A percentile compares a stretch with the other conserved stretches of the same genome.
phyloP scores from a whole-genome alignment of 352 stramenopile genomes.

The Phytopythium delawarense region DNA sequence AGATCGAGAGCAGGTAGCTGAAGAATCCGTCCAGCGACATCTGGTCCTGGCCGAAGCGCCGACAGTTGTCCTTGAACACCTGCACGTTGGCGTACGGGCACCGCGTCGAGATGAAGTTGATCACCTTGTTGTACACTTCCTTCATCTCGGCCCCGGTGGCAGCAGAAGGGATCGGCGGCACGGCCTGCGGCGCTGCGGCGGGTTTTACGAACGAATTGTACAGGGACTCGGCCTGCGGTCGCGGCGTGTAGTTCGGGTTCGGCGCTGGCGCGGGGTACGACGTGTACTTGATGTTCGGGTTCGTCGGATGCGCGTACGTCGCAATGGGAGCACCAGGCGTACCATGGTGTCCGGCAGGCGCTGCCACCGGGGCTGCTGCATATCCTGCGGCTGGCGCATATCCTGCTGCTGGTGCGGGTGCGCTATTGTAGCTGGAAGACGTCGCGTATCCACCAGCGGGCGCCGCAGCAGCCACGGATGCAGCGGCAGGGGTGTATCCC shows the following conservation, averaged over 20 bases:
- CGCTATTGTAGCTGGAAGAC: neutral
- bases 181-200: constrained; percentile 25
- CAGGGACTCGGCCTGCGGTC: constrained; percentile 29
- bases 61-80: constrained; percentile 87
- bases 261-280: constrained; percentile 49
- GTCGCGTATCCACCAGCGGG: constrained; percentile 11
- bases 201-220: constrained; percentile 42
- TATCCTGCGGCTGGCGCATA: constrained; percentile 11
- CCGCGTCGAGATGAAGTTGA: constrained; percentile 68
- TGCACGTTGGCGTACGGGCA: constrained; percentile 82
- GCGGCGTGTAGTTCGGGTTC: constrained; percentile 29
- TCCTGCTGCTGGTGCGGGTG: constrained; percentile 3
- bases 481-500: constrained; percentile 4
- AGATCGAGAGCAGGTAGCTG: constrained; percentile 80
- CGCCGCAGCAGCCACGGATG: neutral
- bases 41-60: constrained; percentile 80
- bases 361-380: constrained; percentile 4
- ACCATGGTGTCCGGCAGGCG: constrained; percentile 11
- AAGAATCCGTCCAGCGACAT: constrained; percentile 84
- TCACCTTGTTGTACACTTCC: constrained; percentile 77
- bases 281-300: constrained; percentile 52
- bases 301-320: constrained; percentile 43
- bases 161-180: constrained; percentile 49
- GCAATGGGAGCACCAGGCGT: constrained; percentile 24
- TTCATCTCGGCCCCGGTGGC: constrained; percentile 72